phyloP scores from a whole-genome alignment of 2,329 filamentous ascomycete genomes.

The Fusarium anguioides region DNA sequence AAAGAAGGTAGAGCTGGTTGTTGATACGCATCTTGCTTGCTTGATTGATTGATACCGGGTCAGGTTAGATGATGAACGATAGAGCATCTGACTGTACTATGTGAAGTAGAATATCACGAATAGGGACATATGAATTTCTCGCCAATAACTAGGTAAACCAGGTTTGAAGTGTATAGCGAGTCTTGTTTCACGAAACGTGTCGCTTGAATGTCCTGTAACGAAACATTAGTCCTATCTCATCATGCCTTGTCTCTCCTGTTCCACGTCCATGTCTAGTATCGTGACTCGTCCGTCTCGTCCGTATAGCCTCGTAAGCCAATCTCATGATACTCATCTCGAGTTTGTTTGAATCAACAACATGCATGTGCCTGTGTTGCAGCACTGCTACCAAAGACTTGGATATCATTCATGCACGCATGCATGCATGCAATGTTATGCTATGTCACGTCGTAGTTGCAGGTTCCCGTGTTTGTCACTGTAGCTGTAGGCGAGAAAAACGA shows the following conservation, averaged over 20 bases:
- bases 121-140: slow-evolving; percentile 24
- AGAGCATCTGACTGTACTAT: slow-evolving; percentile 31
- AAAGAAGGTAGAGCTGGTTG: slow-evolving; percentile 26
- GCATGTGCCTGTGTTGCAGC: slow-evolving; percentile 18
- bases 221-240: background rate
- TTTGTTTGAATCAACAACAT: background rate
- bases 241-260: background rate
- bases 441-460: slow-evolving; percentile 29
- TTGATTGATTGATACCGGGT: slow-evolving; percentile 38
- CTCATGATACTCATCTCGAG: background rate
- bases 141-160: background rate
- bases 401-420: background rate
- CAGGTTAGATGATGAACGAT: slow-evolving; percentile 25
- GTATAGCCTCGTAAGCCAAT: background rate
- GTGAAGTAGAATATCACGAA: slow-evolving; percentile 26
- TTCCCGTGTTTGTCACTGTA: slow-evolving; percentile 31
- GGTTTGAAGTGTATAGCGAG: background rate
- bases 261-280: background rate
- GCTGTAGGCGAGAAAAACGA: slow-evolving; percentile 21
- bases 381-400: slow-evolving; percentile 30
- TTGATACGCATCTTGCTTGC: slow-evolving; percentile 24
- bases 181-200: background rate
- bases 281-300: background rate
- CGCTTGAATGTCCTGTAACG: background rate
- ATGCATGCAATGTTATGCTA: background rate